phyloP scores from a whole-genome alignment of 192 early-diverging fungal species.

The Gryganskiella cystojenkinii region DNA sequence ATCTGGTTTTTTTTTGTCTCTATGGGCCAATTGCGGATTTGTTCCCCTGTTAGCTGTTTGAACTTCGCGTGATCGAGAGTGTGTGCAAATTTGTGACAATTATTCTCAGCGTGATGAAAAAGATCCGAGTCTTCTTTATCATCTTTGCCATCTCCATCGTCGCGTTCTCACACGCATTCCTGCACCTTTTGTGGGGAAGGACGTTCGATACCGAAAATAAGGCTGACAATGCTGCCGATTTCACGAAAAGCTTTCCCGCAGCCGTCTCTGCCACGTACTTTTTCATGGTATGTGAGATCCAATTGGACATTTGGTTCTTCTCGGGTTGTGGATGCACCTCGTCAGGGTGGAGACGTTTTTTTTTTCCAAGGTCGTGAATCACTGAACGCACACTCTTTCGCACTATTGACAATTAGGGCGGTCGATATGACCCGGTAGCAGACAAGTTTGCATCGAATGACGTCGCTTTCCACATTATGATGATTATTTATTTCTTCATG shows the following conservation, averaged over 20 bases:
- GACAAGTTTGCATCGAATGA: slow-evolving; percentile 3
- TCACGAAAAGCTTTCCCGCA: background rate
- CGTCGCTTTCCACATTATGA: slow-evolving; percentile 10
- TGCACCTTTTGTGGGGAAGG: background rate
- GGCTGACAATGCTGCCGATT: background rate
- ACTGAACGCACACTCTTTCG: background rate
- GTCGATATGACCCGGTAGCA: slow-evolving; percentile 21
- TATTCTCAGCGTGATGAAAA: background rate
- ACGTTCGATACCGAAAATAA: background rate
- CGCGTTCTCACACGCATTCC: background rate
- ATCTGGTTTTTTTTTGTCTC: background rate
- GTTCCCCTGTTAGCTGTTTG: background rate
- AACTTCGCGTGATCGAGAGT: slow-evolving; percentile 3
- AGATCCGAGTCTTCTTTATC: slow-evolving; percentile 12
- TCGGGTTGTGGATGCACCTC: background rate
- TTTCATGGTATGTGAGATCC: slow-evolving; percentile 1
- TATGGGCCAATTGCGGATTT: background rate
- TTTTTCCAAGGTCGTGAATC: background rate
- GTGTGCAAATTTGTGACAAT: slow-evolving; percentile 12
- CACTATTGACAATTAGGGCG: slow-evolving; percentile 4
- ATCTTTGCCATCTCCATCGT: background rate
- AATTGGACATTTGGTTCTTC: background rate
- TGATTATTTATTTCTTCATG: slow-evolving; percentile 26
- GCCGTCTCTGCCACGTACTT: slow-evolving; percentile 10
- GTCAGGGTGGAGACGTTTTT: background rate